Conservation (phyloP, 371 early-diverging fungal species). For the Haplosporangium sp. region DNA sequence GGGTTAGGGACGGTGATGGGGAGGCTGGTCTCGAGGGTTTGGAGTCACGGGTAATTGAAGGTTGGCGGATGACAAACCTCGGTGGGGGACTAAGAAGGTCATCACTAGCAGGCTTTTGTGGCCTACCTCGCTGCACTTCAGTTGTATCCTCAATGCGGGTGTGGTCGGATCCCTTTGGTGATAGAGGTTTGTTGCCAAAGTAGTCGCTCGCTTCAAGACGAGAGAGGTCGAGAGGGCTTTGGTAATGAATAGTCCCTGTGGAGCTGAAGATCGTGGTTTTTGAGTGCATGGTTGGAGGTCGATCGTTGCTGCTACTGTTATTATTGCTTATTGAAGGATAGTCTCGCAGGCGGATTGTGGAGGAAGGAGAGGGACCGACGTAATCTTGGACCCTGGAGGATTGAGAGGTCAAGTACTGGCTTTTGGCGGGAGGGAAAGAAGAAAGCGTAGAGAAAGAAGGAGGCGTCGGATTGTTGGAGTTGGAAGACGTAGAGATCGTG, state of each 20-base stretch:
- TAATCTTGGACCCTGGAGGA: constrained; percentile 38
- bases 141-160: constrained; percentile 8
- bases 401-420: constrained; percentile 41
- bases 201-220: constrained; percentile 24
- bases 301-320: constrained; percentile 6
- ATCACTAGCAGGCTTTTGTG: neutral
- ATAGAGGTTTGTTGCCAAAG: constrained; percentile 8
- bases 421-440: constrained; percentile 23
- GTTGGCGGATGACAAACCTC: constrained; percentile 28
- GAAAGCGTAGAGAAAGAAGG: constrained; percentile 19
- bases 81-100: constrained; percentile 20
- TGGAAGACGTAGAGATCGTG: constrained; percentile 8
- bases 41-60: constrained; percentile 15
- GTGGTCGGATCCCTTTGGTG: constrained; percentile 5
- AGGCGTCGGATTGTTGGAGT: constrained; percentile 17
- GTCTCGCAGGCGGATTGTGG: constrained; percentile 8
- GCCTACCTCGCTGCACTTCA: constrained; percentile 3
- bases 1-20: constrained; percentile 24
- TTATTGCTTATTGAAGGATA: constrained; percentile 5
- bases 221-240: constrained; percentile 19
- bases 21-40: constrained; percentile 23
- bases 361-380: constrained; percentile 11
- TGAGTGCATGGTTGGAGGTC: constrained; percentile 14
- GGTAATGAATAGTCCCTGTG: constrained; percentile 23
- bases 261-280: constrained; percentile 33